Percentiles rank a stretch among this genome's conserved stretches.
Evolutionary conservation across 306 rosid species (phyloP).

Genomic region (Cyamopsis tetragonoloba): DNA sequence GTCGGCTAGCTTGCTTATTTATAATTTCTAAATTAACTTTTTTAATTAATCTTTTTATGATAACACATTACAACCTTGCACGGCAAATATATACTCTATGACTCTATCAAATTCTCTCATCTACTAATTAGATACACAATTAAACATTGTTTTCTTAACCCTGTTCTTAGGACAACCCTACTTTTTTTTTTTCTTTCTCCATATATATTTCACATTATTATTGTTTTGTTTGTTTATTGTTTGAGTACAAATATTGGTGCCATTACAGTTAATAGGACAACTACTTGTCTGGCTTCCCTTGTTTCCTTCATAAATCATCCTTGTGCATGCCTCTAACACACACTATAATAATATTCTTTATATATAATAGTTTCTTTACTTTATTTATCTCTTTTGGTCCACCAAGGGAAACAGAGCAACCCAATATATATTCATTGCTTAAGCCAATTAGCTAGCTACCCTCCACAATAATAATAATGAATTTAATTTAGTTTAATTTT

Average conservation of each 20-base stretch:
- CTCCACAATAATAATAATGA: constrained; percentile 20
- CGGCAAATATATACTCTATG: constrained; percentile 32
- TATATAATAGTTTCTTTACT: constrained; percentile 7
- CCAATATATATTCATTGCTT: constrained; percentile 31
- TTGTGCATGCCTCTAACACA: constrained; percentile 21
- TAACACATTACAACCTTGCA: constrained; percentile 36
- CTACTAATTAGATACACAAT: no score
- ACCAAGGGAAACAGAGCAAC: constrained; percentile 3
- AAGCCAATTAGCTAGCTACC: constrained; percentile 26
- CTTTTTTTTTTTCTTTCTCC: no score
- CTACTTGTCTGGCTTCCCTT: constrained; percentile 26
- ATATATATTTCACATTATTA: no score
- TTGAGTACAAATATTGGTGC: constrained; percentile 29
- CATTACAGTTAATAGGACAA: constrained; percentile 36
- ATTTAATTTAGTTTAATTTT: no score
- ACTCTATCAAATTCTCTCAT: not conserved
- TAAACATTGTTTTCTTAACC: constrained; percentile 52
- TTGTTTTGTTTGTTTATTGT: constrained; percentile 37
- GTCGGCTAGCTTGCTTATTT: constrained; percentile 29
- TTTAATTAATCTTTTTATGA: not conserved
- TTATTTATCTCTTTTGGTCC: constrained; percentile 38
- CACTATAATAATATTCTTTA: no score
- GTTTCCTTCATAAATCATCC: constrained; percentile 32
- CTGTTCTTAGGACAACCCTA: constrained; percentile 35
- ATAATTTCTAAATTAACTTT: constrained; percentile 6